A percentile compares a stretch with the other conserved stretches of the same genome.
Conservation (phyloP, 2,329 filamentous ascomycete species). For the Xylariaceae sp. region DNA sequence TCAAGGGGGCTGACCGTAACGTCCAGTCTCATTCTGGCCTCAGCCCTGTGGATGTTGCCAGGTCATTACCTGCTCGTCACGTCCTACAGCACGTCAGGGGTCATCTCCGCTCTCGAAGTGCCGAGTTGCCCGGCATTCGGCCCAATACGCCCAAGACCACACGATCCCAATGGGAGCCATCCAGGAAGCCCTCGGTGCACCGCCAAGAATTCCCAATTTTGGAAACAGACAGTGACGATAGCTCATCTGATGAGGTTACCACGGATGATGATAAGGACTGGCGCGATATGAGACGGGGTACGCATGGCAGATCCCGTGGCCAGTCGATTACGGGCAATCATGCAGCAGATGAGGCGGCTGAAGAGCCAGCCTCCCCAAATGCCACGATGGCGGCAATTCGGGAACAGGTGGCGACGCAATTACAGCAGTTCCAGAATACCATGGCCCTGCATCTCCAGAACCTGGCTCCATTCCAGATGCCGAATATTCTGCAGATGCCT, state of each 20-base stretch:
- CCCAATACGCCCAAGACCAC: constrained; percentile 64
- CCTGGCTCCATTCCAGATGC: constrained; percentile 56
- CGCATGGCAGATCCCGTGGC: constrained; percentile 23
- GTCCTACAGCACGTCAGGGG: constrained; percentile 58
- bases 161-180: constrained; percentile 60
- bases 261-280: constrained; percentile 38
- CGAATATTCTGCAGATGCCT: constrained; percentile 59
- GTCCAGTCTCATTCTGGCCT: constrained; percentile 65
- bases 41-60: constrained; percentile 65
- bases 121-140: constrained; percentile 54
- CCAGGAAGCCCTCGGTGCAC: constrained; percentile 32
- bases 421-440: constrained; percentile 71
- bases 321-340: constrained; percentile 20
- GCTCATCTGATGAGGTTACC: constrained; percentile 34
- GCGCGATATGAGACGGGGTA: constrained; percentile 36
- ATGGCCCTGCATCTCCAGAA: constrained; percentile 63
- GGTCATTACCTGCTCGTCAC: constrained; percentile 57
- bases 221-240: constrained; percentile 34
- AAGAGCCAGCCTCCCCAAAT: constrained; percentile 48
- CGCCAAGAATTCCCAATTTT: constrained; percentile 38
- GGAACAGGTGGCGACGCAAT: constrained; percentile 66
- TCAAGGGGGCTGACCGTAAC: constrained; percentile 66
- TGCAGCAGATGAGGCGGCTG: constrained; percentile 31
- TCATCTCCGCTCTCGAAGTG: constrained; percentile 62
- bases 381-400: constrained; percentile 65